A percentile compares a stretch with the other conserved stretches of the same genome.
Conservation (phyloP, 345 rosid species). For the Raphanus raphanistrum region DNA sequence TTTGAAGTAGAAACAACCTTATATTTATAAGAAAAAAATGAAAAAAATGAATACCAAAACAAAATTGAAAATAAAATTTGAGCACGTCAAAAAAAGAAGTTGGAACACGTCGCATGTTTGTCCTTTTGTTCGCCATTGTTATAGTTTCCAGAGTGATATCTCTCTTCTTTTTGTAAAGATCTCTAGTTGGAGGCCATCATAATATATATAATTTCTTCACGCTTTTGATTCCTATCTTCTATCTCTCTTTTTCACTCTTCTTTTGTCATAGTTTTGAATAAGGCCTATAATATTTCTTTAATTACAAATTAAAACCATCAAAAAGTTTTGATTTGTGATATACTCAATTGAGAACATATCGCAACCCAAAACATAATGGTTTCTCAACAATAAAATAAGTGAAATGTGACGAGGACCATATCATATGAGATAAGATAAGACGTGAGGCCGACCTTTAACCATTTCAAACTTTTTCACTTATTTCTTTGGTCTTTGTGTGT, state of each 20-base stretch:
- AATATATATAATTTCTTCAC: conserved; percentile 16
- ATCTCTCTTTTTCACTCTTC: neutral
- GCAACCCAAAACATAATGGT: neutral
- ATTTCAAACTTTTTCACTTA: neutral
- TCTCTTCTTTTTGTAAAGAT: neutral
- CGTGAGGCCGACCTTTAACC: conserved; percentile 24
- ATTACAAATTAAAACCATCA: too few relatives aligned
- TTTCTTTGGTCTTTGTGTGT: neutral
- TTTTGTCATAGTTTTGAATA: neutral
- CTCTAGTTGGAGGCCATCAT: conserved; percentile 23
- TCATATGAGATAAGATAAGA: conserved; percentile 14
- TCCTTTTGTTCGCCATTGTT: conserved; percentile 31
- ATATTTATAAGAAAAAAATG: conserved; percentile 23
- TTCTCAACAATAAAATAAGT: conserved; percentile 10
- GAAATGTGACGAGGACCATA: conserved; percentile 43
- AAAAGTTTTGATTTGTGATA: neutral
- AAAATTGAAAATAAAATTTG: neutral
- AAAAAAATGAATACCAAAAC: neutral
- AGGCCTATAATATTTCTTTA: neutral
- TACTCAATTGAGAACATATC: neutral
- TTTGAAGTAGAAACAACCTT: conserved; percentile 14
- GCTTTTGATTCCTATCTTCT: conserved; percentile 14
- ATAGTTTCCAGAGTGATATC: conserved; percentile 18
- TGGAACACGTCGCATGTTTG: neutral
- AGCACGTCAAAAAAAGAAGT: neutral